Evolutionary conservation across 2,329 filamentous ascomycete species (phyloP).

Genomic region (Colletotrichum ledebouriae): DNA sequence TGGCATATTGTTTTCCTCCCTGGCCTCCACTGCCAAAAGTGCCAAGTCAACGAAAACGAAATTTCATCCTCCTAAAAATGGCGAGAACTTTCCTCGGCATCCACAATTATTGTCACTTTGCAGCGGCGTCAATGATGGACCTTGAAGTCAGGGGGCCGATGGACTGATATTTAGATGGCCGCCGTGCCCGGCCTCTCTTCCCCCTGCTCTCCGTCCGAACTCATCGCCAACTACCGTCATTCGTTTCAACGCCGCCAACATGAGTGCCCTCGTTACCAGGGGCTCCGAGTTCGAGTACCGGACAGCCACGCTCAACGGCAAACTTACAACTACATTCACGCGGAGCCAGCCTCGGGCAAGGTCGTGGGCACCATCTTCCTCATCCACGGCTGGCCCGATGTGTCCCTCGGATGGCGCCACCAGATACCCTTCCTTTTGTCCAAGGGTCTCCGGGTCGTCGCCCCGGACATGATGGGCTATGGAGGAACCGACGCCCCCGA

Average conservation of each 20-base stretch:
- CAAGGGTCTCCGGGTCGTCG: conserved; percentile 78
- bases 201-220: too few relatives aligned
- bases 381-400: conserved; percentile 80
- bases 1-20: too few relatives aligned
- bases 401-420: conserved; percentile 82
- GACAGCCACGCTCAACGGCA: conserved; percentile 53
- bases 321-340: conserved; percentile 73
- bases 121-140: too few relatives aligned
- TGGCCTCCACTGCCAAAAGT: too few relatives aligned
- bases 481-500: conserved; percentile 76
- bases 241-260: conserved; percentile 4
- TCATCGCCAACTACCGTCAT: conserved; percentile 4
- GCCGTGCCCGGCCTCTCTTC: too few relatives aligned
- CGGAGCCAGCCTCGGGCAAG: conserved; percentile 54
- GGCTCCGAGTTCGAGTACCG: conserved; percentile 21
- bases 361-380: conserved; percentile 57
- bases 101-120: too few relatives aligned
- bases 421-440: conserved; percentile 79
- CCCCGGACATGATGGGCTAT: conserved; percentile 84
- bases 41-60: too few relatives aligned
- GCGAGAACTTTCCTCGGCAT: too few relatives aligned
- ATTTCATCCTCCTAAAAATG: too few relatives aligned
- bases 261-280: neutral
- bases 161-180: too few relatives aligned
- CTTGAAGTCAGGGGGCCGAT: too few relatives aligned